Percentiles rank a stretch among this genome's conserved stretches.
These are phyloP conservation scores for Talaromyces sp. DNA, from an alignment of 2,329 filamentous ascomycete species.

Conservation along the genomic window DNA sequence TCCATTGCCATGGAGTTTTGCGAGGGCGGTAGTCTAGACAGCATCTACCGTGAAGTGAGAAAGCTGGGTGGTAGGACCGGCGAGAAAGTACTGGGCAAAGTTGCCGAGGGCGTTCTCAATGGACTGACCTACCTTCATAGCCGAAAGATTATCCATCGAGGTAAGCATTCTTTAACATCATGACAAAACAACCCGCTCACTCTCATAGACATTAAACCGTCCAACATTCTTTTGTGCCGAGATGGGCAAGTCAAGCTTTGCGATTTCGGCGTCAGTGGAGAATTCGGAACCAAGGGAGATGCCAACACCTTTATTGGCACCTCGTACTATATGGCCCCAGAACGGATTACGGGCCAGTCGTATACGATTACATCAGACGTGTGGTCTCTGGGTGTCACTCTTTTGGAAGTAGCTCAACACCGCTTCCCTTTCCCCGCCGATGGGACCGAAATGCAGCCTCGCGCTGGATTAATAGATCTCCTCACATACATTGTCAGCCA, in stretches of 20 bases:
- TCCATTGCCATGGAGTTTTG: conserved; percentile 99
- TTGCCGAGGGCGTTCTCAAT: conserved; percentile 89
- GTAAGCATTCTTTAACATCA: conserved; percentile 25
- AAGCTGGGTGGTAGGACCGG: conserved; percentile 89
- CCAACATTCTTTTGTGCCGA: conserved; percentile 89
- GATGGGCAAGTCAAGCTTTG: conserved; percentile 94
- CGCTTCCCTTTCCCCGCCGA: conserved; percentile 97
- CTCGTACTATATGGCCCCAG: conserved; percentile 98
- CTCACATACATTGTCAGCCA: conserved; percentile 97
- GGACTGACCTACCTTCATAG: conserved; percentile 92
- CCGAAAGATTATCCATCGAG: conserved; percentile 92
- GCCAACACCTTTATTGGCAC: conserved; percentile 99
- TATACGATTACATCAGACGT: conserved; percentile 99
- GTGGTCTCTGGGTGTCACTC: conserved; percentile 92
- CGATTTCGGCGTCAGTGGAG: conserved; percentile 95
- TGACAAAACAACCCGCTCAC: conserved; percentile 10
- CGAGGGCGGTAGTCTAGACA: conserved; percentile 91
- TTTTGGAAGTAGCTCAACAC: conserved; percentile 98
- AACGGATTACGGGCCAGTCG: conserved; percentile 93
- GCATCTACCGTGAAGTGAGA: conserved; percentile 96
- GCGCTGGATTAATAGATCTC: conserved; percentile 87
- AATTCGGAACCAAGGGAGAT: conserved; percentile 97
- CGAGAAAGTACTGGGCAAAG: conserved; percentile 94
- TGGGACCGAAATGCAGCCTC: conserved; percentile 89
- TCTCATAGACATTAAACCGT: conserved; percentile 81